Evolutionary conservation across 2,329 filamentous ascomycete species (phyloP).

Genomic region (Aspergillus ochraceoroseus): DNA sequence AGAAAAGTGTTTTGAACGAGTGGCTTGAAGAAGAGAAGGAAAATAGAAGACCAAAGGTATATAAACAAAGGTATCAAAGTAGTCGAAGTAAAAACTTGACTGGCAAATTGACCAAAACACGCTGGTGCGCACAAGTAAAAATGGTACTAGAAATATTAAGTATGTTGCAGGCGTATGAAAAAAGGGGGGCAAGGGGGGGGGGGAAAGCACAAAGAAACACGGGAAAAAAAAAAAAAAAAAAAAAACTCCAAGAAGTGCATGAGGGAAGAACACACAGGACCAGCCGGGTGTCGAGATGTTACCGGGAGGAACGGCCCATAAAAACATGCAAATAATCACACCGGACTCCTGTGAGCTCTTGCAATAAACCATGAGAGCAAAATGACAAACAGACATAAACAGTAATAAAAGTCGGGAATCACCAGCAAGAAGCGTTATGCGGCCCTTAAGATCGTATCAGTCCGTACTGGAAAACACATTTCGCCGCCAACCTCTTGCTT

Average conservation of each 20-base stretch:
- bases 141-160: constrained; percentile 28
- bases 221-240: constrained; percentile 15
- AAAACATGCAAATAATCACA: constrained; percentile 42
- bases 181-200: too few relatives aligned
- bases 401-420: constrained; percentile 30
- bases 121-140: constrained; percentile 33
- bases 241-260: constrained; percentile 40
- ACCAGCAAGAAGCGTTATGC: constrained; percentile 31
- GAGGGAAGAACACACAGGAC: constrained; percentile 44
- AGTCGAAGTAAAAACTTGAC: constrained; percentile 19
- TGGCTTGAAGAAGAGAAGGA: constrained; percentile 17
- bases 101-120: constrained; percentile 29
- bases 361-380: constrained; percentile 34
- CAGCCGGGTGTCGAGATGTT: constrained; percentile 45
- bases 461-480: constrained; percentile 32
- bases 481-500: constrained; percentile 36
- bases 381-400: constrained; percentile 22
- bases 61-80: constrained; percentile 23
- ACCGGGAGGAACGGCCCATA: constrained; percentile 33
- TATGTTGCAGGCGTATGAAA: too few relatives aligned
- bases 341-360: constrained; percentile 44
- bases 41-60: constrained; percentile 20
- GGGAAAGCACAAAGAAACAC: too few relatives aligned
- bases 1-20: constrained; percentile 16
- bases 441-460: constrained; percentile 29